Base-by-base conservation (phyloP, 2,329 filamentous ascomycete genomes). In the Ophiostoma novo-ulmi region DNA sequence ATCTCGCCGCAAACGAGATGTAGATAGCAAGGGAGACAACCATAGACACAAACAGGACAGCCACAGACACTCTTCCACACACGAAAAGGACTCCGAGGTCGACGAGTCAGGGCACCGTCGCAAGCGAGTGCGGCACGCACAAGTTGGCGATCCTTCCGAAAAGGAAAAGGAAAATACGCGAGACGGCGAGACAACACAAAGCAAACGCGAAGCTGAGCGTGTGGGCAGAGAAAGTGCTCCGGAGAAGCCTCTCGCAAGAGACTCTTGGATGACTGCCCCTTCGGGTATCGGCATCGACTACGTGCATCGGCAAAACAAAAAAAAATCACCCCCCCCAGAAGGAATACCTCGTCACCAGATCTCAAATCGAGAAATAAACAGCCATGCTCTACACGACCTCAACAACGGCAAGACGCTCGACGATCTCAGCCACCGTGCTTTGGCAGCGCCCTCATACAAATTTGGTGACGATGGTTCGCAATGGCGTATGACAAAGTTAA, bases 401-500 rank as follows among this genome's bases (percentile, higher is more conserved):
- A 85, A 88, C 48, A 86, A 14, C 85, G 86, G 70, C 2, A 88
- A 85, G 68, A 80, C 79, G 0, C 73, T 84, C 1, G 85, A 87
- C 38, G 83, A 87, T 17, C 78, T 87, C 11, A 81, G 84, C 31
- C 79, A 86, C 7, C 83, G 85, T 1, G 82, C 84, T 0, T 80
- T 87, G 64, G 83, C 88, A 69, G 86, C 91, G 70, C 87, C 96
- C 10, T 44, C 20, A 71, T 99, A 98, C 77, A 91, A 82, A 0
- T 96, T 99, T 79, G 95, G 96, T 22, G 95, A 99, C 78, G 82
- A 87, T 7, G 94, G 95, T 0, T 94, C 94, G 17, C 88, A 93
- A 75, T 99, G 96, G 95, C 89, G 96, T 68, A 97, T 99, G 94
- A 97, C 91, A 6, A 97, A 94, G 79, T 86, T 99, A 41, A 93